Evolutionary conservation across 129 eudicot genomes (phyloP).

Genomic region (Scalesia atractyloides): DNA sequence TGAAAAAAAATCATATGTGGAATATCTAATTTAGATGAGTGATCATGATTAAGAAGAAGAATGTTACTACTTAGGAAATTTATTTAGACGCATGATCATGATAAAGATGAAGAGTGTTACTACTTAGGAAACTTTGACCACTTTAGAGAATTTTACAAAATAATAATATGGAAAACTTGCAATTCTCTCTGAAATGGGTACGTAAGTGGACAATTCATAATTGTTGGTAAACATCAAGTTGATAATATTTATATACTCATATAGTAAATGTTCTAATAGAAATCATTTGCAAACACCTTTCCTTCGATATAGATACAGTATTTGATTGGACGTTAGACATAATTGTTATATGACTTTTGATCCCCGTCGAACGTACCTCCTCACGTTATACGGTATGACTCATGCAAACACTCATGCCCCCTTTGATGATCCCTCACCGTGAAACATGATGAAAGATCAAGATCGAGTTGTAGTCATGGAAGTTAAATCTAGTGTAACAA

Average conservation of each 20-base stretch:
- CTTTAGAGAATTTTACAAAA: not conserved
- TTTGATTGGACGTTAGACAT: no score
- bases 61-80: not conserved
- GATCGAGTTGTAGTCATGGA: no score
- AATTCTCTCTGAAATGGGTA: not conserved
- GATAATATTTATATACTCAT: no score
- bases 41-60: no score
- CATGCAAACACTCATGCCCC: no score
- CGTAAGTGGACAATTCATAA: not conserved
- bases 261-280: not conserved
- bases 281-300: not conserved
- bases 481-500: no score
- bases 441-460: no score
- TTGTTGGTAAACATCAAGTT: not conserved
- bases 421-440: no score
- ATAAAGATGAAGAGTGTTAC: not conserved
- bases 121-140: not conserved
- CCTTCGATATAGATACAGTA: no score
- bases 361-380: no score
- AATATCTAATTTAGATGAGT: not conserved
- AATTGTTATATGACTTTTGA: no score
- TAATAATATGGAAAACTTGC: not conserved
- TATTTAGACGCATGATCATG: not conserved
- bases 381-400: no score
- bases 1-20: not conserved